These are phyloP conservation scores for Mrakiaceae sp. DNA, from an alignment of 1,284 basidiomycete species.

Conservation along the genomic window DNA sequence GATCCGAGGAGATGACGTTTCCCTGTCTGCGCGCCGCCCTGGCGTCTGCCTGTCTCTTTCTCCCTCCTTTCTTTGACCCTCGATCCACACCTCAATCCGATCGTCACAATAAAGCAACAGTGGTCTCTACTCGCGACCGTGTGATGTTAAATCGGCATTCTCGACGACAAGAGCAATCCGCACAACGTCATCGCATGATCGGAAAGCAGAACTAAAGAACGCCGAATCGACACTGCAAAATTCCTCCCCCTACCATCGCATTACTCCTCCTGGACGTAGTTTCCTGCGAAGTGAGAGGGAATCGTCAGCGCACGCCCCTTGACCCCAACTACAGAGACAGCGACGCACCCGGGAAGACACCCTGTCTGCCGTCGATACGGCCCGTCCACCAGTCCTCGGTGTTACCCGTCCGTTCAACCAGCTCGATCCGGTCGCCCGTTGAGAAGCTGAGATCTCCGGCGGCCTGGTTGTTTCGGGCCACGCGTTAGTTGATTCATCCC, in stretches of 20 bases:
- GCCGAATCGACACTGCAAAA: background rate
- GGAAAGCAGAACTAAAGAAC: background rate
- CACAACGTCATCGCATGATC: background rate
- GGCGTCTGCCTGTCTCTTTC: no score
- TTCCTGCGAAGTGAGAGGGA: conserved; percentile 15
- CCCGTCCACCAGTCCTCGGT: conserved; percentile 99
- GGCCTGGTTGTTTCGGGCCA: conserved; percentile 43
- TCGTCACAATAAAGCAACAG: no score
- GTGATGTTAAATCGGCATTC: background rate
- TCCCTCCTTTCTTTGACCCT: no score
- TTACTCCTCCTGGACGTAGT: conserved; percentile 23
- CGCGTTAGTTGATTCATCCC: no score
- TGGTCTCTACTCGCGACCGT: no score
- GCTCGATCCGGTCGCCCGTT: conserved; percentile 85
- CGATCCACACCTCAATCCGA: no score
- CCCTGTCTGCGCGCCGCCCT: no score
- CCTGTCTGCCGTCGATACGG: conserved; percentile 65
- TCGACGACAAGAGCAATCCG: background rate
- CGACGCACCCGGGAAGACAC: conserved; percentile 84
- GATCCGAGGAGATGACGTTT: no score
- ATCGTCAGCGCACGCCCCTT: background rate
- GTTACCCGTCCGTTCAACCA: conserved; percentile 72
- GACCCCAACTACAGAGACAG: background rate
- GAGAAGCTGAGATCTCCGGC: conserved; percentile 88
- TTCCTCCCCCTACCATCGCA: no score